Percentiles rank a stretch among this genome's conserved stretches.
These are phyloP conservation scores for Onygenales sp. DNA, from an alignment of 2,329 filamentous ascomycete genomes.

Conservation along the genomic window DNA sequence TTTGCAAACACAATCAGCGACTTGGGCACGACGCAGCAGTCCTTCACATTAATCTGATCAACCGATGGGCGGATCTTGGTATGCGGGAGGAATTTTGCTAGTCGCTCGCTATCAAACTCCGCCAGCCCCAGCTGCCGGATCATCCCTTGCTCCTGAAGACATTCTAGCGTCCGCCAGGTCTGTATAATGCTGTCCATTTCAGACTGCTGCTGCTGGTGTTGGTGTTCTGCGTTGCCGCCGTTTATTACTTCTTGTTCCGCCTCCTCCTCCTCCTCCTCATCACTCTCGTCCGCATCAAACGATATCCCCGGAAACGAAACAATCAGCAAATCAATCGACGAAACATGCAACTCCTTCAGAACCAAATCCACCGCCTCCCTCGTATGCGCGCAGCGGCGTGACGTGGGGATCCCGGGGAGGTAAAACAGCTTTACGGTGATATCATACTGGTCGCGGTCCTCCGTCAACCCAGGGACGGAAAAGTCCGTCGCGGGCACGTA, in stretches of 20 bases:
- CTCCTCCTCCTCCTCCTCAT: conserved; percentile 41
- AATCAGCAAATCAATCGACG: conserved; percentile 76
- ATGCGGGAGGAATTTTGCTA: conserved; percentile 64
- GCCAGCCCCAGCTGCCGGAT: conserved; percentile 73
- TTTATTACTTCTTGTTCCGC: neutral
- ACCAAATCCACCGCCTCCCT: conserved; percentile 72
- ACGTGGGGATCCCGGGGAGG: conserved; percentile 59
- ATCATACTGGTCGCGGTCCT: conserved; percentile 79
- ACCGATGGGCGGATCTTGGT: conserved; percentile 68
- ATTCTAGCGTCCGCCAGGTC: conserved; percentile 60
- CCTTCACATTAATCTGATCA: conserved; percentile 90
- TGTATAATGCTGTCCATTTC: conserved; percentile 54
- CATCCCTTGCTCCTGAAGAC: conserved; percentile 58
- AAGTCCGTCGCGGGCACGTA: conserved; percentile 74
- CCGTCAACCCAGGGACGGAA: conserved; percentile 59
- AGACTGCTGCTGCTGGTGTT: conserved; percentile 36
- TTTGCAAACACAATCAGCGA: conserved; percentile 78
- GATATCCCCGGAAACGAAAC: conserved; percentile 87
- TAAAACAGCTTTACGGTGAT: conserved; percentile 96
- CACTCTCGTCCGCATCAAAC: conserved; percentile 88
- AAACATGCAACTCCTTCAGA: conserved; percentile 64
- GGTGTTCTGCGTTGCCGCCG: neutral
- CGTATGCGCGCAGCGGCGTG: conserved; percentile 59
- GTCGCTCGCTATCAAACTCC: conserved; percentile 80
- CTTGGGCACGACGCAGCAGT: conserved; percentile 93